A percentile compares a stretch with the other conserved stretches of the same genome.
Evolutionary conservation across 129 eudicot species (phyloP).

Genomic region (Deinandra increscens): DNA sequence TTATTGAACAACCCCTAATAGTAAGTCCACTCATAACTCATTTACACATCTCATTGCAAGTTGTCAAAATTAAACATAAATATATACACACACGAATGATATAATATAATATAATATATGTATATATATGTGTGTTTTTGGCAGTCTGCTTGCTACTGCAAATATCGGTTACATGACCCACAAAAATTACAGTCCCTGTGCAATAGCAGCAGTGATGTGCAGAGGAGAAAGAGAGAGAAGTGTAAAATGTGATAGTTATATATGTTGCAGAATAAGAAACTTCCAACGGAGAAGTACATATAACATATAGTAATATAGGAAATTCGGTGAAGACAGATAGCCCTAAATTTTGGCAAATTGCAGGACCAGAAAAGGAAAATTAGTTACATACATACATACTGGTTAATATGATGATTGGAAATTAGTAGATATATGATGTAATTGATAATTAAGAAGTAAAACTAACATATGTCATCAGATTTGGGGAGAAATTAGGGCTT

Average conservation of each 20-base stretch:
- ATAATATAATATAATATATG: too few relatives aligned
- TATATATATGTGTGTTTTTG: constrained; percentile 3
- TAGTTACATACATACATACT: background rate
- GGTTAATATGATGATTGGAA: background rate
- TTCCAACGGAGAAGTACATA: constrained; percentile 6
- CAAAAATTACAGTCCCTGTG: constrained; percentile 22
- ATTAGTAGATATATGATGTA: background rate
- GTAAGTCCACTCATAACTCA: too few relatives aligned
- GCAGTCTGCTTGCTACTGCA: constrained; percentile 10
- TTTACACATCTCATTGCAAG: too few relatives aligned
- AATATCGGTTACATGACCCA: constrained; percentile 23
- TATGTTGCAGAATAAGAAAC: constrained; percentile 29
- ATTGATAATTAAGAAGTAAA: too few relatives aligned
- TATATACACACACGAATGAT: too few relatives aligned
- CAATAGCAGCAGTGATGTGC: constrained; percentile 10
- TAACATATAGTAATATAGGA: too few relatives aligned
- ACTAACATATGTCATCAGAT: background rate
- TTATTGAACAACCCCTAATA: too few relatives aligned
- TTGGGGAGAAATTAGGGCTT: constrained; percentile 37
- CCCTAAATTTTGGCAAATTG: background rate
- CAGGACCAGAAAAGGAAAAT: background rate
- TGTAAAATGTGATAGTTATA: constrained; percentile 22
- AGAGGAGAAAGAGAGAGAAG: constrained; percentile 25
- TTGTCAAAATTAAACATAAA: too few relatives aligned
- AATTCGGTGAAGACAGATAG: background rate